phyloP scores from a whole-genome alignment of 768 basidiomycete species.

The Cantharellus anzutake region DNA sequence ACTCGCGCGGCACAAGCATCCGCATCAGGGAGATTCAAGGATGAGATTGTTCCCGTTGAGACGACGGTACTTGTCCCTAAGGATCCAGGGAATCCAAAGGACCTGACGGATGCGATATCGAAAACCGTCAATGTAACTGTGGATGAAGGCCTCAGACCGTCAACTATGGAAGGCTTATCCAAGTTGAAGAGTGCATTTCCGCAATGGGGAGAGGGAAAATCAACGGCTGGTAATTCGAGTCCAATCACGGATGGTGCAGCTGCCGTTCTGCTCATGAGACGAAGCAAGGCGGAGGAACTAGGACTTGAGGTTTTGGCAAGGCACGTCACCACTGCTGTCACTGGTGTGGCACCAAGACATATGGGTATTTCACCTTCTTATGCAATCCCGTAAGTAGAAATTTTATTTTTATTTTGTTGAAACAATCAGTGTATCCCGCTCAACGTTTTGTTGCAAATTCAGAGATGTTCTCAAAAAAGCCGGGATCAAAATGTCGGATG shows the following conservation, averaged over 20 bases:
- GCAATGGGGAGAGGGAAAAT: constrained; percentile 48
- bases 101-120: constrained; percentile 9
- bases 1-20: constrained; percentile 24
- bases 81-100: constrained; percentile 11
- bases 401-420: background rate
- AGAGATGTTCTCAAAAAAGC: constrained; percentile 36
- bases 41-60: constrained; percentile 75
- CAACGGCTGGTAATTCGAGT: constrained; percentile 74
- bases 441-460: background rate
- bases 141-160: constrained; percentile 84
- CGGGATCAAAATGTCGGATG: constrained; percentile 49
- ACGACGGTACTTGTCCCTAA: constrained; percentile 8
- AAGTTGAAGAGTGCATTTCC: constrained; percentile 78
- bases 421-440: background rate
- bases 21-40: constrained; percentile 50
- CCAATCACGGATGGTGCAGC: constrained; percentile 90
- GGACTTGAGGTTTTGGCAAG: constrained; percentile 70
- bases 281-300: constrained; percentile 53
- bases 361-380: constrained; percentile 63
- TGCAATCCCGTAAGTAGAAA: constrained; percentile 32
- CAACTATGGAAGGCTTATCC: constrained; percentile 56
- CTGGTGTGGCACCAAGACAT: constrained; percentile 29
- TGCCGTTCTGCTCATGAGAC: constrained; percentile 61
- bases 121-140: constrained; percentile 29
- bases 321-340: constrained; percentile 58